Evolutionary conservation across 352 stramenopile genomes (phyloP), one percentile per base, ranked within the genome.

Genomic region (Globisporangium irregulare): DNA sequence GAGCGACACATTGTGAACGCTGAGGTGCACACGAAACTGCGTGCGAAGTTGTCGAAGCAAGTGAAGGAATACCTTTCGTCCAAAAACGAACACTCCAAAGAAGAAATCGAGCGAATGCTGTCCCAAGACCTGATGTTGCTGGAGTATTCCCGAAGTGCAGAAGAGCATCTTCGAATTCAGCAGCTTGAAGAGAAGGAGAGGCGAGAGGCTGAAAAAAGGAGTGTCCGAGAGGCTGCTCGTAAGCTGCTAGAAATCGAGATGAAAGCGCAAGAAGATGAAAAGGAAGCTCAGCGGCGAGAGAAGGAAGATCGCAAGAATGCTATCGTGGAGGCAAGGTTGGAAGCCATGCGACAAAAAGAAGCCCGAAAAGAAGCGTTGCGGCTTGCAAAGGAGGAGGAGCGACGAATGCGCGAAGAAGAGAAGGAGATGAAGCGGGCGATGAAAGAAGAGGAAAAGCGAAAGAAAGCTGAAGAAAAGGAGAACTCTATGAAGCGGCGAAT

Each of bases 201-300:
- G 29, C 82, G 78, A 2, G 82, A 90, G 68, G 84, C 82, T 32
- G 85, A 91, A 69, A 90, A 87, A 62, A 75, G 77, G 38, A 90
- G 81, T 7, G 85, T 93, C 5, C 81, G 86, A 25, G 81, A 93
- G 64, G 81, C 81, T 32, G 84, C 86, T 5, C 79, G 84, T 3
- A 89, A 88, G 64, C 70, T 92, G 0, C 57, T 93, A 15, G 82
- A 93, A 55, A 90, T 91, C 50, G 84, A 93, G 68, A 79, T 92
- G 71, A 92, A 92, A 59, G 82, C 74, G 10, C 82, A 92, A 72
- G 82, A 91, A 74, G 81, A 90, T 64, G 82, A 81, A 3, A 93
- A 91, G 64, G 82, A 90, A 64, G 83, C 77, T 10, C 81, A 90
- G 56, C 75, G 77, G 24, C 77, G 78, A 59, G 83, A 86, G 41